phyloP scores from a whole-genome alignment of 208 protist genomes.

The Leptomonas pyrrhocoris region DNA sequence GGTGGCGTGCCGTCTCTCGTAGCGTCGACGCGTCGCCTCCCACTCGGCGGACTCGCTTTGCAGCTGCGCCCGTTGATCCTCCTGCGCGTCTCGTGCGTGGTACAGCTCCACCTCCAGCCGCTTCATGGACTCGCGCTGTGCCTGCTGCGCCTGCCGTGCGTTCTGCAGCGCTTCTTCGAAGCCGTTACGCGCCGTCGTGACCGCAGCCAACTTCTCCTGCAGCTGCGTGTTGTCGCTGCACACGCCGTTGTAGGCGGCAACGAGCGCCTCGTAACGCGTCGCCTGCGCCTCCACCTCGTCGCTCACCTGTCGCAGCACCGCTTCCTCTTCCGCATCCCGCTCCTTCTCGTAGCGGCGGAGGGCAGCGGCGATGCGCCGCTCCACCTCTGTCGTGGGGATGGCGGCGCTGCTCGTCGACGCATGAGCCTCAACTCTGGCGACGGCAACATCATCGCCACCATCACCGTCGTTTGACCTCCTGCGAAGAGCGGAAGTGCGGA shows the following conservation, averaged over 20 bases:
- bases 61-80: neutral
- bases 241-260: slow-evolving; percentile 28
- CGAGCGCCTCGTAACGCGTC: slow-evolving; percentile 41
- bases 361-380: slow-evolving; percentile 31
- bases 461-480: neutral
- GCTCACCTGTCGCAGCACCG: slow-evolving; percentile 65
- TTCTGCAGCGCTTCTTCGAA: slow-evolving; percentile 37
- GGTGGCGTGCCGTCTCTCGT: slow-evolving; percentile 28
- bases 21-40: slow-evolving; percentile 13
- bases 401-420: neutral
- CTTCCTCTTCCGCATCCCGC: slow-evolving; percentile 75
- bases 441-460: too few species aligned
- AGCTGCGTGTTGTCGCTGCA: slow-evolving; percentile 32
- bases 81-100: slow-evolving; percentile 53
- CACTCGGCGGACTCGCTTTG: slow-evolving; percentile 7
- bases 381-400: slow-evolving; percentile 50
- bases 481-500: neutral
- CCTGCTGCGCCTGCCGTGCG: slow-evolving; percentile 44
- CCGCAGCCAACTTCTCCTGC: slow-evolving; percentile 26
- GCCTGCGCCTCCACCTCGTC: slow-evolving; percentile 70
- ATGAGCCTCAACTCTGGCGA: neutral
- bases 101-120: slow-evolving; percentile 57
- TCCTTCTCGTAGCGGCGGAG: slow-evolving; percentile 61
- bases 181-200: slow-evolving; percentile 22
- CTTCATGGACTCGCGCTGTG: slow-evolving; percentile 33